Conservation (phyloP, 106 monocot genomes). For the Acorus gramineus region DNA sequence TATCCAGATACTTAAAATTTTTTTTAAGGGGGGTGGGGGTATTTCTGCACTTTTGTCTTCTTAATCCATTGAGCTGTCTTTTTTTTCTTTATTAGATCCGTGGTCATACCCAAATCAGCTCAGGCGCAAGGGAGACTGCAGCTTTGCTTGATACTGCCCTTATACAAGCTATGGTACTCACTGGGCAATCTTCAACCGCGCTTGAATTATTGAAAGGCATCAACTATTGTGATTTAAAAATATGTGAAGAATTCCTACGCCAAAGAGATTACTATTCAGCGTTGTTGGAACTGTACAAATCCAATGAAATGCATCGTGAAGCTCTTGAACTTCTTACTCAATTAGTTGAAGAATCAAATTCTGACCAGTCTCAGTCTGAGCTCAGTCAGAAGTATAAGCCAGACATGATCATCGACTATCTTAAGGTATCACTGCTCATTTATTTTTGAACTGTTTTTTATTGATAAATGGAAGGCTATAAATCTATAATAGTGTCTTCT, state of each 20-base stretch:
- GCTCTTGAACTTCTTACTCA: slow-evolving; percentile 74
- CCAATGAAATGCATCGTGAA: slow-evolving; percentile 86
- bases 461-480: too few species aligned
- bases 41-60: too few species aligned
- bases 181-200: slow-evolving; percentile 54
- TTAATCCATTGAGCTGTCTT: too few species aligned
- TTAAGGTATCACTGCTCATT: slow-evolving; percentile 45
- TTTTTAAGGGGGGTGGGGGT: background rate
- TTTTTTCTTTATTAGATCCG: slow-evolving; percentile 37
- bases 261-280: slow-evolving; percentile 40
- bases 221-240: slow-evolving; percentile 92
- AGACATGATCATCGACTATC: slow-evolving; percentile 90
- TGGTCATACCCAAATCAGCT: slow-evolving; percentile 60
- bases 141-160: slow-evolving; percentile 84
- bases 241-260: slow-evolving; percentile 69
- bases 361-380: slow-evolving; percentile 22
- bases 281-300: slow-evolving; percentile 81
- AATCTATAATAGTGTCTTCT: background rate
- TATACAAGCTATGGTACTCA: slow-evolving; percentile 76
- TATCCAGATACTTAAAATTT: background rate
- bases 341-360: slow-evolving; percentile 69
- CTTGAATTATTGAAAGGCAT: slow-evolving; percentile 76
- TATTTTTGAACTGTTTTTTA: too few species aligned
- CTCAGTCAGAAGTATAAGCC: slow-evolving; percentile 59
- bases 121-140: slow-evolving; percentile 80